A percentile compares a stretch with the other conserved stretches of the same genome.
Evolutionary conservation across 2,329 filamentous ascomycete species (phyloP).

Genomic region (Bipolaris sorokiniana): DNA sequence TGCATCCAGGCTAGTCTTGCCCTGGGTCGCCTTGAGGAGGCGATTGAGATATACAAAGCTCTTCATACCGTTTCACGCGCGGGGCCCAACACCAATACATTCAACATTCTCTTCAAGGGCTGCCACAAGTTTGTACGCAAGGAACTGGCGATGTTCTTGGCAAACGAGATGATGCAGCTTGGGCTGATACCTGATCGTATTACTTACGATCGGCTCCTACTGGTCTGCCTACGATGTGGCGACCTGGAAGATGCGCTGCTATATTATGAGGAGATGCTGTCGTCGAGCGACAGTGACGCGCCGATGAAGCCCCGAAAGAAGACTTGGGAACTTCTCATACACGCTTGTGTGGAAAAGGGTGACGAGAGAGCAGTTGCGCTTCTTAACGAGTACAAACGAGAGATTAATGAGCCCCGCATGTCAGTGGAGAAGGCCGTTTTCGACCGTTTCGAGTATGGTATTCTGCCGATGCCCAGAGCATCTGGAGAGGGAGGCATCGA

Average conservation of each 20-base stretch:
- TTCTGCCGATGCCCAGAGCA: background rate
- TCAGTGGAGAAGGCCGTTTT: constrained; percentile 21
- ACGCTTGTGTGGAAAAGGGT: constrained; percentile 10
- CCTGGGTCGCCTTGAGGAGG: constrained; percentile 55
- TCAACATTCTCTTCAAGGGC: constrained; percentile 64
- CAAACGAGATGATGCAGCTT: constrained; percentile 66
- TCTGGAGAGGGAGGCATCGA: background rate
- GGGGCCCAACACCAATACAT: constrained; percentile 60
- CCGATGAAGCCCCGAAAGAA: constrained; percentile 21
- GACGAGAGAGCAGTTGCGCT: constrained; percentile 29
- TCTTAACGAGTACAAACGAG: constrained; percentile 25
- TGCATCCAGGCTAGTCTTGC: constrained; percentile 60
- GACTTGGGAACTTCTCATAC: constrained; percentile 29
- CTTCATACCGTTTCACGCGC: constrained; percentile 59
- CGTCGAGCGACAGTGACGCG: background rate
- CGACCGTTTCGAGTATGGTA: constrained; percentile 22
- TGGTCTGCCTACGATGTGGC: constrained; percentile 57
- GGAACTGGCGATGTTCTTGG: constrained; percentile 65
- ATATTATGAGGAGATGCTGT: constrained; percentile 60
- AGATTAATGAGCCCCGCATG: constrained; percentile 19
- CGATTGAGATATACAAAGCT: constrained; percentile 66
- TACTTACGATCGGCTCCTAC: constrained; percentile 68
- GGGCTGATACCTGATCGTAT: constrained; percentile 60
- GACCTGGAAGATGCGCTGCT: constrained; percentile 55
- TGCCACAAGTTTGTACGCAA: constrained; percentile 55